Evolutionary conservation across 805 yeast species (phyloP).

Genomic region (Saccharomyces cerevisiae): DNA sequence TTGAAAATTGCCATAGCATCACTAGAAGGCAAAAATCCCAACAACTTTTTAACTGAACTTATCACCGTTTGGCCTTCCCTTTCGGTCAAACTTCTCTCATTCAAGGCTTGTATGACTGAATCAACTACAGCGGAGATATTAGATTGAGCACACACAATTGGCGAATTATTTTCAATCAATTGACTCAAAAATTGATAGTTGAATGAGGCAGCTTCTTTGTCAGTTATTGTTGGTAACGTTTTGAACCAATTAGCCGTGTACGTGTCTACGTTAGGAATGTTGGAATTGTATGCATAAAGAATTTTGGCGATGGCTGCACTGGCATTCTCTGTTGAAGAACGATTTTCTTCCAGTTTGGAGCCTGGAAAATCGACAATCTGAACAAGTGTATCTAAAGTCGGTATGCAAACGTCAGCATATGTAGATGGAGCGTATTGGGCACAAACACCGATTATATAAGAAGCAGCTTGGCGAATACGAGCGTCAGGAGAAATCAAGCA

Average conservation of each 20-base stretch:
- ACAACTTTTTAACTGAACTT: conserved; percentile 51
- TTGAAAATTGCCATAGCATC: conserved; percentile 59
- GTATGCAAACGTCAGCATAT: conserved; percentile 55
- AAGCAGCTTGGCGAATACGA: conserved; percentile 77
- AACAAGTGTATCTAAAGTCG: conserved; percentile 67
- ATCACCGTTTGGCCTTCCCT: conserved; percentile 62
- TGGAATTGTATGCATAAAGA: conserved; percentile 52
- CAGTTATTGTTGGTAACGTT: conserved; percentile 73
- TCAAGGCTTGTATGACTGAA: conserved; percentile 63
- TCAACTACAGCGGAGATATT: conserved; percentile 58
- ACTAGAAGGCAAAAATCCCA: conserved; percentile 57
- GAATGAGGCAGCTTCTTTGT: conserved; percentile 81
- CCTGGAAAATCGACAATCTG: conserved; percentile 69
- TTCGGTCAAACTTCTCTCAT: conserved; percentile 59
- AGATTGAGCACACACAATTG: conserved; percentile 38
- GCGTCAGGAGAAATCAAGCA: conserved; percentile 60
- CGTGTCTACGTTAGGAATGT: conserved; percentile 52
- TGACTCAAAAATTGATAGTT: conserved; percentile 69
- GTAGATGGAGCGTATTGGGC: conserved; percentile 70
- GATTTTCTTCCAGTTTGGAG: conserved; percentile 75
- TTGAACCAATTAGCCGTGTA: conserved; percentile 70
- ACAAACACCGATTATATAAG: conserved; percentile 75
- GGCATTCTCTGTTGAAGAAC: conserved; percentile 81
- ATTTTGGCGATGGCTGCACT: conserved; percentile 78
- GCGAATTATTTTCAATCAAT: conserved; percentile 60